Conservation (phyloP, 306 rosid genomes). For the Senna siamea region DNA sequence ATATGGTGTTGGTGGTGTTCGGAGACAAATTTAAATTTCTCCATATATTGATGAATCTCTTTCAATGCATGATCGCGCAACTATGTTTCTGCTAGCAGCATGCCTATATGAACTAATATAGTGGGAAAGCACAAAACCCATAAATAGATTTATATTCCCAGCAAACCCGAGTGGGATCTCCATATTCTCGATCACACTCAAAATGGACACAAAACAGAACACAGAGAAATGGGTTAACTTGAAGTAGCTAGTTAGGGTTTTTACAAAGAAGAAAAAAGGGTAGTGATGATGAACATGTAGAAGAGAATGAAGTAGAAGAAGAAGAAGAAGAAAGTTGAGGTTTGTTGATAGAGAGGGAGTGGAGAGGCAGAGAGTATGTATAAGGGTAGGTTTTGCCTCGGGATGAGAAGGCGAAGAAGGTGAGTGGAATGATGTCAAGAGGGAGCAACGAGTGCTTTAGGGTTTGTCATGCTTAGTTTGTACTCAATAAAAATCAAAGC, state of each 20-base stretch:
- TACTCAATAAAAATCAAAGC: slow-evolving; percentile 83
- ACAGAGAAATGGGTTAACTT: no score
- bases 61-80: slow-evolving; percentile 45
- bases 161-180: slow-evolving; percentile 50
- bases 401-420: slow-evolving; percentile 88
- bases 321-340: slow-evolving; percentile 13
- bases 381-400: slow-evolving; percentile 77
- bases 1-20: no score
- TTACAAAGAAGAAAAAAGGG: no score
- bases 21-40: no score
- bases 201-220: slow-evolving; percentile 26
- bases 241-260: no score
- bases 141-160: slow-evolving; percentile 46
- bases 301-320: no score
- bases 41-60: no score
- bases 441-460: slow-evolving; percentile 94
- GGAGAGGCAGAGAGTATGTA: no score
- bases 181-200: no score
- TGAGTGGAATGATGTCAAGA: slow-evolving; percentile 97
- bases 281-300: no score
- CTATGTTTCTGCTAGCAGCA: slow-evolving; percentile 38
- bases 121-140: slow-evolving; percentile 40
- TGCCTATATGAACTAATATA: no score
- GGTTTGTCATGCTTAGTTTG: slow-evolving; percentile 92
- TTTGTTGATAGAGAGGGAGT: slow-evolving; percentile 39